Evolutionary conservation across 202 grass and related monocot species (phyloP), one percentile per base, ranked within the genome.

Genomic region (Bolboschoenoplectus hybrid): DNA sequence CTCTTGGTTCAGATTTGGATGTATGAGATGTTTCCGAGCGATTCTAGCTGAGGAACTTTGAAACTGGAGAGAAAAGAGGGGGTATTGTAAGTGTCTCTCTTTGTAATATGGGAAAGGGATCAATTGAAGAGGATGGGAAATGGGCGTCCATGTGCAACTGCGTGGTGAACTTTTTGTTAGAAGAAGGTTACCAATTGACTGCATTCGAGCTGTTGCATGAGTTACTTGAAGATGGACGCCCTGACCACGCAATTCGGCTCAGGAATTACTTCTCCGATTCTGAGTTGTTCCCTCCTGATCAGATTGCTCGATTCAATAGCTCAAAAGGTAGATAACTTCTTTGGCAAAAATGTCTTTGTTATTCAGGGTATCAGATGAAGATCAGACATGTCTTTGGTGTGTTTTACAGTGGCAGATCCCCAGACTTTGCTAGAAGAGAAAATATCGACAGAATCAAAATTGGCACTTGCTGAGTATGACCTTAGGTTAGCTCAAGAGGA

Each of bases 101-200:
- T 40, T 71, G 46, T 14, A 75, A 56, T 9, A 82, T 83, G 52
- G 63, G 66, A 12, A 74, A 63, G 75, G 70, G 67, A 61, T 79
- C 61, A 39, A 81, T 77, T 34, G 88, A 79, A 8, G 91, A 92
- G 69, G 93, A 92, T 63, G 90, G 93, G 57, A 85, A 86, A 82
- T 97, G 92, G 88, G 85, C 95, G 60, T 98, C 95, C 62, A 87
- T 98, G 80, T 98, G 95, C 90, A 98, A 98, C 84, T 98, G 95
- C 87, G 95, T 98, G 32, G 95, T 98, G 78, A 98, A 98, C 82
- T 98, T 98, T 73, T 81, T 98, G 84, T 81, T 98, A 82, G 91
- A 98, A 88, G 95, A 98, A 89, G 90, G 87, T 44, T 98, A 98
- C 78, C 90, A 95, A 82, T 92, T 98, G 64, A 93, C 95, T 38